phyloP scores from a whole-genome alignment of 106 monocot genomes.

The Dendrobium officinale region DNA sequence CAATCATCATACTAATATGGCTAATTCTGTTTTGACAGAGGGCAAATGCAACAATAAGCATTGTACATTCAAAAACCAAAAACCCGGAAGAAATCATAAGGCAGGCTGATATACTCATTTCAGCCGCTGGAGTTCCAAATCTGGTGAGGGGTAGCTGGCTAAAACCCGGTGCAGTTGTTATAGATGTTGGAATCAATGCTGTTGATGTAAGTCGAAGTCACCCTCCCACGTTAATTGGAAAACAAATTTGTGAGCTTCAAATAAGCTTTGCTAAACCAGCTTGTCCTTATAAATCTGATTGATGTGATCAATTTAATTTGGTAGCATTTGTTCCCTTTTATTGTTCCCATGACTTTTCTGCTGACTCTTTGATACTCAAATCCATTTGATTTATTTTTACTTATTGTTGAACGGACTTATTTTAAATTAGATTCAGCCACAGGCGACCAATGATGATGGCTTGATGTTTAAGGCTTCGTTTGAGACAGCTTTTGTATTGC shows the following conservation, averaged over 20 bases:
- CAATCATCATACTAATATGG: no score
- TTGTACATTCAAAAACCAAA: constrained; percentile 78
- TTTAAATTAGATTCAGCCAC: no score
- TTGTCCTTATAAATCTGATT: no score
- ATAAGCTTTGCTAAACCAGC: not conserved
- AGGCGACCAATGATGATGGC: no score
- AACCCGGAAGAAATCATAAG: constrained; percentile 87
- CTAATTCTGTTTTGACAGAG: constrained; percentile 33
- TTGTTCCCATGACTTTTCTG: no score
- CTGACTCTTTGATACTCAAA: no score
- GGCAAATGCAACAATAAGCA: constrained; percentile 81
- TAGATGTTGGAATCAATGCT: constrained; percentile 95
- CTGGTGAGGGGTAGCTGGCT: constrained; percentile 86
- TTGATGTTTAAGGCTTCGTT: no score
- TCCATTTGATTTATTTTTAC: no score
- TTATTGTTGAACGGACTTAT: no score
- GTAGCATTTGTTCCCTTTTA: no score
- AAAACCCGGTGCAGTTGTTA: constrained; percentile 91
- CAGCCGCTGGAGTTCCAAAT: constrained; percentile 82
- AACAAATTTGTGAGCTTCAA: not conserved
- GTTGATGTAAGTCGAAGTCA: constrained; percentile 58
- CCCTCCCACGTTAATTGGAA: not conserved
- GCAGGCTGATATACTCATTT: constrained; percentile 83
- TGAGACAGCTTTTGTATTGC: no score
- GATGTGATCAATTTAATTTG: no score